Evolutionary conservation across 1,284 basidiomycete species (phyloP).

Genomic region (Fistulinella cinereoalba): DNA sequence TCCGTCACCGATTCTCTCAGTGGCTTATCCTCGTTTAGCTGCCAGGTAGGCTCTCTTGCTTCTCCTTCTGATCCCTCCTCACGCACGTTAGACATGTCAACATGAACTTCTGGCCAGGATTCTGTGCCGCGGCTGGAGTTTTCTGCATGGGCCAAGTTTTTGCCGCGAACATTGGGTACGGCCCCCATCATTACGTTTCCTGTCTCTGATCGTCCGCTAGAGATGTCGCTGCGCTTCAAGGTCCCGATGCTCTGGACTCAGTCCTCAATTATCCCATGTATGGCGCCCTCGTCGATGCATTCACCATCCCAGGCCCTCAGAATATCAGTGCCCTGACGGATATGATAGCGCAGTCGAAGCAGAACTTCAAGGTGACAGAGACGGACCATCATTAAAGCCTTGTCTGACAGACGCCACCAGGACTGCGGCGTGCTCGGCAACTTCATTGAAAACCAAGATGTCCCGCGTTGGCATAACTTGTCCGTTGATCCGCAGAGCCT

Average conservation of each 20-base stretch:
- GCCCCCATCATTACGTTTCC: not conserved
- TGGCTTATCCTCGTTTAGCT: slow-evolving; percentile 32
- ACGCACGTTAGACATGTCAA: slow-evolving; percentile 71
- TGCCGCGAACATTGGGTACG: slow-evolving; percentile 53
- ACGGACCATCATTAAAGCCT: slow-evolving; percentile 38
- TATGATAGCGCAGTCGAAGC: slow-evolving; percentile 50
- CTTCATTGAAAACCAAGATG: slow-evolving; percentile 83
- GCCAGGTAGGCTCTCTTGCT: slow-evolving; percentile 50
- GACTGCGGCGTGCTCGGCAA: slow-evolving; percentile 62
- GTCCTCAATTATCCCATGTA: slow-evolving; percentile 75
- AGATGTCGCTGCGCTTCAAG: slow-evolving; percentile 41
- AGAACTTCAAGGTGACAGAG: slow-evolving; percentile 53
- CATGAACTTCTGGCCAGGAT: slow-evolving; percentile 64
- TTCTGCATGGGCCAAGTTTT: slow-evolving; percentile 83
- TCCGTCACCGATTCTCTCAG: not conserved
- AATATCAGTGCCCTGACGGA: slow-evolving; percentile 62
- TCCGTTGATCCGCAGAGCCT: slow-evolving; percentile 61
- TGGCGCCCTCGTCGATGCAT: slow-evolving; percentile 59
- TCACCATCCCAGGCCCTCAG: slow-evolving; percentile 55
- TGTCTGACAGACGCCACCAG: slow-evolving; percentile 47
- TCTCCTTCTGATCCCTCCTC: not conserved
- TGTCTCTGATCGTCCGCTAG: slow-evolving; percentile 20
- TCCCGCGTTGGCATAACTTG: slow-evolving; percentile 69
- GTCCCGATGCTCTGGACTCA: slow-evolving; percentile 54
- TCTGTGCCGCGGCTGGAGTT: slow-evolving; percentile 70